These are phyloP conservation scores for Ophiosphaerella korrae DNA, from an alignment of 2,329 filamentous ascomycete genomes.

Conservation along the genomic window DNA sequence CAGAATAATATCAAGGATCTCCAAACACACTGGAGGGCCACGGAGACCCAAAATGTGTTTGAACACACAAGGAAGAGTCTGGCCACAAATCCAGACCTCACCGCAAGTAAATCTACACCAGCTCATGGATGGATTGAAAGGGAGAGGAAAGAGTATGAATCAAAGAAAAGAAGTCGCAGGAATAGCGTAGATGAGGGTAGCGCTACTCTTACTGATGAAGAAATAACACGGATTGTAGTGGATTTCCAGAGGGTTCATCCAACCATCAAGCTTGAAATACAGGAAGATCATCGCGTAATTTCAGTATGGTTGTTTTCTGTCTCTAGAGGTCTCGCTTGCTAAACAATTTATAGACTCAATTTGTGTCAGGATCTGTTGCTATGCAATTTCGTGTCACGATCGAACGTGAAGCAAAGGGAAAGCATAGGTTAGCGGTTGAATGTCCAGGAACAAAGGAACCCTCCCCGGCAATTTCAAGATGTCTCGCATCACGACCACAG, in stretches of 20 bases:
- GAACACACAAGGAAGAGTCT: constrained; percentile 44
- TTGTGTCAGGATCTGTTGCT: constrained; percentile 29
- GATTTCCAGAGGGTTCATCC: constrained; percentile 33
- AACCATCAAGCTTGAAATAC: constrained; percentile 33
- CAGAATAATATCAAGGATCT: constrained; percentile 47
- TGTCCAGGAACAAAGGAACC: constrained; percentile 38
- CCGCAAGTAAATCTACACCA: constrained; percentile 37
- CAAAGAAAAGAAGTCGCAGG: constrained; percentile 10
- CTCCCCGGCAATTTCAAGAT: constrained; percentile 39
- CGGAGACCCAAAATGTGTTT: constrained; percentile 44
- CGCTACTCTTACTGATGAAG: constrained; percentile 22
- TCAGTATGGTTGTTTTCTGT: constrained; percentile 19
- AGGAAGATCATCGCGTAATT: constrained; percentile 31
- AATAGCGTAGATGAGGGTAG: constrained; percentile 13
- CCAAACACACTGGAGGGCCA: constrained; percentile 44
- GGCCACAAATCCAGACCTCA: constrained; percentile 44
- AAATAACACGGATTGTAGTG: constrained; percentile 26
- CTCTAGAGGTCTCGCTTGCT: constrained; percentile 1
- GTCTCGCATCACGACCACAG: constrained; percentile 38
- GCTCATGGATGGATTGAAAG: constrained; percentile 48
- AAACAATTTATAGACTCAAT: constrained; percentile 23
- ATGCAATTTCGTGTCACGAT: constrained; percentile 37
- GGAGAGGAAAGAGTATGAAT: constrained; percentile 27
- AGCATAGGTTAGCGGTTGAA: constrained; percentile 33
- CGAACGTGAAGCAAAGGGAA: constrained; percentile 31